phyloP scores from a whole-genome alignment of 495 filamentous ascomycete species.

The Baudoinia panamericana region DNA sequence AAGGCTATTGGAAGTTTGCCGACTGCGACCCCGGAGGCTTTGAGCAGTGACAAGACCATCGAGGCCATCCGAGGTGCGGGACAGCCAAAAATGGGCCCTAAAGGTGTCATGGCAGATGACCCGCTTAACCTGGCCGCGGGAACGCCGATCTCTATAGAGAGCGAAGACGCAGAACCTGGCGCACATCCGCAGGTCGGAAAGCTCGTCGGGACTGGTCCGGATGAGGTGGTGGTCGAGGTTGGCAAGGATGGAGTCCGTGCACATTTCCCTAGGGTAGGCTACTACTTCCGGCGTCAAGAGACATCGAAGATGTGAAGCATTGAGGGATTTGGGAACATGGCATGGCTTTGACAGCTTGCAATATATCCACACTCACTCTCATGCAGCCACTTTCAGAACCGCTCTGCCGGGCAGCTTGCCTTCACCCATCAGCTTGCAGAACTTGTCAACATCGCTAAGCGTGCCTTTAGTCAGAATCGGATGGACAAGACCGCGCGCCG shows the following conservation, averaged over 20 bases:
- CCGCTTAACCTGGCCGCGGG: constrained; percentile 12
- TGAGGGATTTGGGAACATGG: no score
- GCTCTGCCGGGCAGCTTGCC: constrained; percentile 24
- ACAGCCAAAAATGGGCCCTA: constrained; percentile 1
- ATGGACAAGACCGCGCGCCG: constrained; percentile 23
- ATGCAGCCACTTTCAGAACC: constrained; percentile 18
- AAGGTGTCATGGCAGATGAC: constrained; percentile 8
- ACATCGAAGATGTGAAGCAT: no score
- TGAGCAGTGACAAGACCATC: constrained; percentile 10
- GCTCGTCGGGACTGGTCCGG: constrained; percentile 12
- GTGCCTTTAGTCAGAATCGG: constrained; percentile 23
- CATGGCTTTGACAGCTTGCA: no score
- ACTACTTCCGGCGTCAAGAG: constrained; percentile 14
- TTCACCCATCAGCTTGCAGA: constrained; percentile 18
- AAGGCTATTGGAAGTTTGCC: constrained; percentile 17
- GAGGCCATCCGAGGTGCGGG: constrained; percentile 9
- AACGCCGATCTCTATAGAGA: constrained; percentile 15
- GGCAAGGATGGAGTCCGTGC: constrained; percentile 16
- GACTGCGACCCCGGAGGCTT: background rate
- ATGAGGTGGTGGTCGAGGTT: constrained; percentile 19
- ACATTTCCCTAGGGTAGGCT: constrained; percentile 19
- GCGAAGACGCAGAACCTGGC: constrained; percentile 14
- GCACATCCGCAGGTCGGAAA: constrained; percentile 19
- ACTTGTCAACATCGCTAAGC: constrained; percentile 23
- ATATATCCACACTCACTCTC: no score